Percentiles rank a stretch among this genome's conserved stretches.
phyloP scores from a whole-genome alignment of 495 filamentous ascomycete species.

The Venustampulla echinocandica region DNA sequence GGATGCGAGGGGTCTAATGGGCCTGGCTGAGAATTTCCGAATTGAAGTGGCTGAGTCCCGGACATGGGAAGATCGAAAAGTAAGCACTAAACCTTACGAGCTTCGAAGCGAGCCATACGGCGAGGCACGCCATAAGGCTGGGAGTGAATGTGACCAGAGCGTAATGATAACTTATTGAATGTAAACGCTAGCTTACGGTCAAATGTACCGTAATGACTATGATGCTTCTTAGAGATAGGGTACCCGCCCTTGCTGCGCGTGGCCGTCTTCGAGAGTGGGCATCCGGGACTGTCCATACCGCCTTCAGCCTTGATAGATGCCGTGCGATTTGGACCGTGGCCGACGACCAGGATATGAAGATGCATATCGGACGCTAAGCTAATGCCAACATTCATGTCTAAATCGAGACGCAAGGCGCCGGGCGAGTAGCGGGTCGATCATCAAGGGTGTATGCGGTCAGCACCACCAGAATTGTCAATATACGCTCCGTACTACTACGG shows the following conservation, averaged over 20 bases:
- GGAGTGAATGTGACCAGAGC: not conserved
- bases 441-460: slow-evolving; percentile 15
- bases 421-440: slow-evolving; percentile 15
- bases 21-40: not conserved
- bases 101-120: not conserved
- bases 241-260: too few relatives aligned
- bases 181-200: too few relatives aligned
- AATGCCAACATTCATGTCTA: slow-evolving; percentile 14
- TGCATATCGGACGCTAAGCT: not conserved
- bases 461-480: too few relatives aligned
- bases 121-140: slow-evolving; percentile 1
- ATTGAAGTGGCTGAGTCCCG: not conserved
- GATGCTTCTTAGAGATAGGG: too few relatives aligned
- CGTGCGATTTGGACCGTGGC: too few relatives aligned
- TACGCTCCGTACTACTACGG: too few relatives aligned
- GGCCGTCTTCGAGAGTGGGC: too few relatives aligned
- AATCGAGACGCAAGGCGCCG: slow-evolving; percentile 4
- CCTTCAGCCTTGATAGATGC: too few relatives aligned
- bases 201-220: too few relatives aligned
- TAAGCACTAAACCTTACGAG: slow-evolving; percentile 2
- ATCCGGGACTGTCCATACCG: too few relatives aligned
- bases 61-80: not conserved
- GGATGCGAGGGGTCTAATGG: too few relatives aligned
- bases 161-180: not conserved
- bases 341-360: slow-evolving; percentile 6